Evolutionary conservation across 1,284 basidiomycete genomes (phyloP).

Genomic region (Taiwanofungus camphoratus): DNA sequence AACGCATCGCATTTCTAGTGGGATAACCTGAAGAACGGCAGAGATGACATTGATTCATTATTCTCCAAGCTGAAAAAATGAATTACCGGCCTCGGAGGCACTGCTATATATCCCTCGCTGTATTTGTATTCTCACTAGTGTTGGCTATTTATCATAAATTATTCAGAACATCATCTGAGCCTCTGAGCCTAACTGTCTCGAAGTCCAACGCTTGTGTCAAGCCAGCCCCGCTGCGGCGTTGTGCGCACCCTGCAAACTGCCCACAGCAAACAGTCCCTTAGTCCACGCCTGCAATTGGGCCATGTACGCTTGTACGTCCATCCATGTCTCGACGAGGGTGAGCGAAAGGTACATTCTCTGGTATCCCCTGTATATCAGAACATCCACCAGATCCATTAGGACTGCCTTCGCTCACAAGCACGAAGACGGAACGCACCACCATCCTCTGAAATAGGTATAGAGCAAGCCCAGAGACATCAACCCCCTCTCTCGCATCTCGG

Average conservation of each 20-base stretch:
- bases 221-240: constrained; percentile 63
- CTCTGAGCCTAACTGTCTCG: too few relatives aligned
- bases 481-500: constrained; percentile 43
- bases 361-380: constrained; percentile 44
- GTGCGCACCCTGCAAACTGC: constrained; percentile 59
- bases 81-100: too few relatives aligned
- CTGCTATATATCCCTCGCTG: too few relatives aligned
- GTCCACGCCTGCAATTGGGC: constrained; percentile 66
- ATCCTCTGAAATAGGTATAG: constrained; percentile 50
- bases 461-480: constrained; percentile 48
- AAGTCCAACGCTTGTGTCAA: too few relatives aligned
- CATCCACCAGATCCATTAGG: too few relatives aligned
- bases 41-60: constrained; percentile 45
- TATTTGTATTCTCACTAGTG: too few relatives aligned
- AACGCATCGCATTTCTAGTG: constrained; percentile 38
- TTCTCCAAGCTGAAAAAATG: constrained; percentile 39
- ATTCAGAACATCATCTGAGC: too few relatives aligned
- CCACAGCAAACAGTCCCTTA: constrained; percentile 45
- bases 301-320: constrained; percentile 64
- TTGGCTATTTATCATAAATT: too few relatives aligned
- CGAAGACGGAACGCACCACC: constrained; percentile 52
- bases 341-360: constrained; percentile 47
- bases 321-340: constrained; percentile 47
- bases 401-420: too few relatives aligned
- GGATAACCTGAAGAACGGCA: constrained; percentile 45